Conservation (phyloP, 352 stramenopile genomes). For the Elongisporangium undulatum region DNA sequence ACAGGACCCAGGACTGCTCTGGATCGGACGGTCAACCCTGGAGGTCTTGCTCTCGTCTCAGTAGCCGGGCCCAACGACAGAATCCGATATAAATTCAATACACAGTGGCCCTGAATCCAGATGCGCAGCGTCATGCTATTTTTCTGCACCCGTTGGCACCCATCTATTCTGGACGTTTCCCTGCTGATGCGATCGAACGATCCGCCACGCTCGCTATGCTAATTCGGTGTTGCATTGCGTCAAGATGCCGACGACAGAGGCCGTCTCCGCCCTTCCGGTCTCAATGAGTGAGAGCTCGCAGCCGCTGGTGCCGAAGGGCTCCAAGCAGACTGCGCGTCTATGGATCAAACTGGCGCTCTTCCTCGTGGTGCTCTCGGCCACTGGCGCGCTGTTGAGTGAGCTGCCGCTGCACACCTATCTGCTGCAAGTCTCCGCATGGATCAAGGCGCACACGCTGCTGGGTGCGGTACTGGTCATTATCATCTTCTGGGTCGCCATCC, state of each 20-base stretch:
- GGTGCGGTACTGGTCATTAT: slow-evolving; percentile 45
- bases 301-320: not conserved
- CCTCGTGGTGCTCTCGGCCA: slow-evolving; percentile 6
- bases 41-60: slow-evolving; percentile 33
- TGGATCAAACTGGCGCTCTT: slow-evolving; percentile 22
- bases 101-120: not conserved
- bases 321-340: slow-evolving; percentile 1
- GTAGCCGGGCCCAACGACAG: not conserved
- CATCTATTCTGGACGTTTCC: not conserved
- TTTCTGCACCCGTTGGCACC: not conserved
- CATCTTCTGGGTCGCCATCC: slow-evolving; percentile 61
- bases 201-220: not conserved
- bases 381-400: slow-evolving; percentile 22
- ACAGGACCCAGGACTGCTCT: slow-evolving; percentile 63
- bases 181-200: not conserved
- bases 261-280: not conserved
- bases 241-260: not conserved
- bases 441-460: slow-evolving; percentile 39
- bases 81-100: not conserved
- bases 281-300: not conserved
- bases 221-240: not conserved
- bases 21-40: slow-evolving; percentile 56
- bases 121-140: not conserved
- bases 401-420: slow-evolving; percentile 50
- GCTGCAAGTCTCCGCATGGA: slow-evolving; percentile 34